Evolutionary conservation across 306 rosid genomes (phyloP).

Genomic region (Arachis hypogaea): DNA sequence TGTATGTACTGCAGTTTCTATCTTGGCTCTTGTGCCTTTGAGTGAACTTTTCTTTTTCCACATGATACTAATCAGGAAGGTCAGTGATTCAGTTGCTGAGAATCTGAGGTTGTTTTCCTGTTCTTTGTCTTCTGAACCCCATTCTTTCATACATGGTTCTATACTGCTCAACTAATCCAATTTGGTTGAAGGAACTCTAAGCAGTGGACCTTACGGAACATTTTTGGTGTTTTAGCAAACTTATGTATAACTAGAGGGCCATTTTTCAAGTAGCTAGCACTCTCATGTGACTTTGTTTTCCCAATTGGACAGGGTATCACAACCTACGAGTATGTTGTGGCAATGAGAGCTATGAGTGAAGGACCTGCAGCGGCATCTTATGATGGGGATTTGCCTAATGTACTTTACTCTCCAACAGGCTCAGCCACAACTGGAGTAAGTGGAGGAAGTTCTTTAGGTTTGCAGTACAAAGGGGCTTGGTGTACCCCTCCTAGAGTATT

Average conservation of each 20-base stretch:
- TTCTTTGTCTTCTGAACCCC: slow-evolving; percentile 36
- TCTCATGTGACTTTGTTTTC: slow-evolving; percentile 30
- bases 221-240: slow-evolving; percentile 15
- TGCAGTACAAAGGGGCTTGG: slow-evolving; percentile 95
- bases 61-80: slow-evolving; percentile 95
- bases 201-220: slow-evolving; percentile 34
- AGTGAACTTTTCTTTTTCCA: slow-evolving; percentile 98
- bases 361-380: slow-evolving; percentile 68
- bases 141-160: slow-evolving; percentile 18
- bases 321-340: slow-evolving; percentile 93
- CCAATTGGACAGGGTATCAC: slow-evolving; percentile 81
- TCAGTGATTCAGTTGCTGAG: slow-evolving; percentile 63
- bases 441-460: slow-evolving; percentile 94
- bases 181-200: slow-evolving; percentile 21
- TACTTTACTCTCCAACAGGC: slow-evolving; percentile 80
- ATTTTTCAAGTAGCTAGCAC: slow-evolving; percentile 27
- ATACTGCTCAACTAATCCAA: slow-evolving; percentile 23
- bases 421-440: slow-evolving; percentile 97
- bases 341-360: slow-evolving; percentile 96
- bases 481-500: slow-evolving; percentile 98
- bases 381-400: slow-evolving; percentile 74
- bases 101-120: slow-evolving; percentile 49
- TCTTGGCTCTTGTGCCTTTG: slow-evolving; percentile 92
- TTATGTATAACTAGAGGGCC: slow-evolving; percentile 16
- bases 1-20: slow-evolving; percentile 83